These are phyloP conservation scores for Rubroshorea leprosula DNA, from an alignment of 345 rosid species.

Conservation along the genomic window DNA sequence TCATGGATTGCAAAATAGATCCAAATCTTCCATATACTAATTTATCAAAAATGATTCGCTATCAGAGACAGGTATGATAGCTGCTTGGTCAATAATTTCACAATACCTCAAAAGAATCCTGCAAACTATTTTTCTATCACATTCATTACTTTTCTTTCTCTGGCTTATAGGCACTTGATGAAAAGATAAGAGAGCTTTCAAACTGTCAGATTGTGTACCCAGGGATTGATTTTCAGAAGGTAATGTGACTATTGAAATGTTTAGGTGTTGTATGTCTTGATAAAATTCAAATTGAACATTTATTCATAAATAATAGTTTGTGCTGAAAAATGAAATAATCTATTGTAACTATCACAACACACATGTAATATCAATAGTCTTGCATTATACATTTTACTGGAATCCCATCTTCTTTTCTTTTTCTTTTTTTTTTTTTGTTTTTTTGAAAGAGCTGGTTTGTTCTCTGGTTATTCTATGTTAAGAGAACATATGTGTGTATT, in stretches of 20 bases:
- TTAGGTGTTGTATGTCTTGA: not conserved
- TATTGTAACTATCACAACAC: not conserved
- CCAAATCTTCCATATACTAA: conserved; percentile 96
- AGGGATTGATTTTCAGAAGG: conserved; percentile 84
- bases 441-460: not conserved
- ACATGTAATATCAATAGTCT: not conserved
- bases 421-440: too few species aligned
- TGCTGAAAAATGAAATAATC: not conserved
- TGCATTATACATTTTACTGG: not conserved
- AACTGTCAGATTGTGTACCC: conserved; percentile 77
- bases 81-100: not conserved
- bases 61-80: conserved; percentile 69
- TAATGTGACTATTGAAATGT: conserved; percentile 20
- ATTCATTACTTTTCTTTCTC: too few species aligned
- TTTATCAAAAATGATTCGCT: conserved; percentile 84
- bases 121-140: too few species aligned
- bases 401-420: not conserved
- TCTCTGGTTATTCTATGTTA: not conserved
- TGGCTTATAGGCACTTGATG: conserved; percentile 79
- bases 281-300: not conserved
- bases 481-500: not conserved
- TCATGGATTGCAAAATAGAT: conserved; percentile 98
- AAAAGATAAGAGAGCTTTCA: conserved; percentile 92
- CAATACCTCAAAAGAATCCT: not conserved
- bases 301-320: not conserved